Conservation (phyloP, 2,329 filamentous ascomycete species). For the Arthroderma sp. region DNA sequence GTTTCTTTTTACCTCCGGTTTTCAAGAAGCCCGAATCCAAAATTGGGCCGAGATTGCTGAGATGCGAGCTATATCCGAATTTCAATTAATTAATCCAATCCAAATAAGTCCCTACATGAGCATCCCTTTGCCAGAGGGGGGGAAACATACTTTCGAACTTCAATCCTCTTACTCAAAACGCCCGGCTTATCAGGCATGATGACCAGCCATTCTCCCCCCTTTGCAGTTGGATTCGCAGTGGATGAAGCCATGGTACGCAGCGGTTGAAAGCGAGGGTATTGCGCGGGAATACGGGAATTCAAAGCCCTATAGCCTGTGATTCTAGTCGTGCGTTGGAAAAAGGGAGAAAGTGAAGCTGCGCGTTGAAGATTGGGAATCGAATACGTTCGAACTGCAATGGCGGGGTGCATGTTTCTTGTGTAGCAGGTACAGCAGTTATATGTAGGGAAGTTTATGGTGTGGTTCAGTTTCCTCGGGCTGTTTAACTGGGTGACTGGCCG, state of each 20-base stretch:
- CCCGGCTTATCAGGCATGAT: constrained; percentile 55
- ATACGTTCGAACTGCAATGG: neutral
- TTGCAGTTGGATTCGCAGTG: constrained; percentile 1
- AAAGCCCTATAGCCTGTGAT: neutral
- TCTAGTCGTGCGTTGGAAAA: neutral
- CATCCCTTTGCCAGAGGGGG: neutral
- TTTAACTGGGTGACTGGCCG: no score
- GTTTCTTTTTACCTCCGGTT: constrained; percentile 51
- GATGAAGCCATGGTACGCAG: constrained; percentile 5
- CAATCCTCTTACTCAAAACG: constrained; percentile 46
- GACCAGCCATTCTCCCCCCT: constrained; percentile 53
- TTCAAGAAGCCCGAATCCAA: constrained; percentile 46
- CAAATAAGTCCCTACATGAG: neutral
- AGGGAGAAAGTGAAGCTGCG: neutral
- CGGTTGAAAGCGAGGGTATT: neutral
- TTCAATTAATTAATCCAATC: neutral
- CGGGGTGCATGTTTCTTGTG: constrained; percentile 1
- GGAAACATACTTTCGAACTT: constrained; percentile 24
- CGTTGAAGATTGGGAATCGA: neutral
- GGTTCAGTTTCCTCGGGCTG: no score
- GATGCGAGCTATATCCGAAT: constrained; percentile 35
- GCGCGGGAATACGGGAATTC: neutral
- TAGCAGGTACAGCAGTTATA: no score
- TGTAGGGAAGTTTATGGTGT: no score
- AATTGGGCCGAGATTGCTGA: constrained; percentile 41